Conservation (phyloP, 2,329 filamentous ascomycete species). For the Aspergillus quadrilineatus region DNA sequence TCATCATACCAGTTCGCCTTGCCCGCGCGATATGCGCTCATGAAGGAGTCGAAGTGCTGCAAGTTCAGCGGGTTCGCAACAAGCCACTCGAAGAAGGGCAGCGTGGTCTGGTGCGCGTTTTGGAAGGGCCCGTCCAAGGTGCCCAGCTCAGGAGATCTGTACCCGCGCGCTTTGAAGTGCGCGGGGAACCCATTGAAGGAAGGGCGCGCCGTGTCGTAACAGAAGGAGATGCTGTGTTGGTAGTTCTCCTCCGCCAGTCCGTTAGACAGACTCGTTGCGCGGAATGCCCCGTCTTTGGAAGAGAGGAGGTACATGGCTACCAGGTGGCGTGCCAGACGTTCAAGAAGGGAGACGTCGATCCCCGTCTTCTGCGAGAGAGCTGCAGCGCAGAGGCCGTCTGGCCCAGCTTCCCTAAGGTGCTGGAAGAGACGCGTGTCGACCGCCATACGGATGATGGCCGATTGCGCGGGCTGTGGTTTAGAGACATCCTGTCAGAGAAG, state of each 20-base stretch:
- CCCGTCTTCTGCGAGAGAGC: conserved; percentile 32
- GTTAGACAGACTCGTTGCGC: conserved; percentile 32
- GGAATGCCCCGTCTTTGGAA: conserved; percentile 25
- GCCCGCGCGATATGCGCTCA: conserved; percentile 40
- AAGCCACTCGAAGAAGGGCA: conserved; percentile 41
- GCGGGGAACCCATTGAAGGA: conserved; percentile 36
- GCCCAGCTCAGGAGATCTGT: conserved; percentile 25
- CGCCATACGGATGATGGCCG: conserved; percentile 38
- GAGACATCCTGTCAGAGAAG: background rate
- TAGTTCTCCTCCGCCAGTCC: conserved; percentile 37
- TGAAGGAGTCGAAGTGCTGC: conserved; percentile 37
- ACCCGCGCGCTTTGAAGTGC: conserved; percentile 33
- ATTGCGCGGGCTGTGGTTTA: conserved; percentile 27
- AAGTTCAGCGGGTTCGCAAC: conserved; percentile 38
- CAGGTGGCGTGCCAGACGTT: conserved; percentile 37
- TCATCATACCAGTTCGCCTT: conserved; percentile 39
- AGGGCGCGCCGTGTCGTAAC: conserved; percentile 38
- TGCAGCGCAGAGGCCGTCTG: conserved; percentile 23
- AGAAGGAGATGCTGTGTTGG: conserved; percentile 37
- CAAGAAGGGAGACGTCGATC: conserved; percentile 28
- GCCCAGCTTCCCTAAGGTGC: conserved; percentile 28
- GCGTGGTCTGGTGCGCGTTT: conserved; percentile 34
- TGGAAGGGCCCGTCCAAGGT: conserved; percentile 39
- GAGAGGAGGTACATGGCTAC: conserved; percentile 40
- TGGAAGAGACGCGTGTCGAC: conserved; percentile 40